Conservation (phyloP, 352 stramenopile species). For the Aphanomyces astaci region DNA sequence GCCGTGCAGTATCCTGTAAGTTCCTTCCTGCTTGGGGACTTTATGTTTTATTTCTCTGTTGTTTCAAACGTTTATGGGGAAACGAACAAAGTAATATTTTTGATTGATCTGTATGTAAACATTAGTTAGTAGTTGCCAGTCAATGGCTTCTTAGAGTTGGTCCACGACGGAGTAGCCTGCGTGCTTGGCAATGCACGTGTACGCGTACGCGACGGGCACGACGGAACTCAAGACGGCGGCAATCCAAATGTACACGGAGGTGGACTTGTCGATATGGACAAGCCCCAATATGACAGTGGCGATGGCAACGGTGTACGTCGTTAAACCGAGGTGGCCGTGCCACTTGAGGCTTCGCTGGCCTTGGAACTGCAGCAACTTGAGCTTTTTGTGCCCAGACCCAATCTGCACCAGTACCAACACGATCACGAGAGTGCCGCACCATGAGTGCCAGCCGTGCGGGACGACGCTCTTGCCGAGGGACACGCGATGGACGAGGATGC, state of each 20-base stretch:
- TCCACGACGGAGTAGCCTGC: slow-evolving; percentile 18
- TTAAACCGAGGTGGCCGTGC: slow-evolving; percentile 3
- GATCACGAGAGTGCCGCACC: slow-evolving; percentile 9
- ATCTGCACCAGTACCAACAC: slow-evolving; percentile 18
- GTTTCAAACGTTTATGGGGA: not conserved
- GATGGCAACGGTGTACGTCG: slow-evolving; percentile 17
- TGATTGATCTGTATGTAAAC: no score
- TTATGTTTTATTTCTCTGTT: no score
- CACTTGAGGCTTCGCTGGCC: slow-evolving; percentile 7
- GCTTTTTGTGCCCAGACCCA: slow-evolving; percentile 5
- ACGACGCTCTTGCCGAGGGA: slow-evolving; percentile 15
- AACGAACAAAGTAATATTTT: no score
- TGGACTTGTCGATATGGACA: slow-evolving; percentile 5
- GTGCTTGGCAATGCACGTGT: slow-evolving; percentile 2
- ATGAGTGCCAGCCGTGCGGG: slow-evolving; percentile 13
- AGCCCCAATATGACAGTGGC: slow-evolving; percentile 5
- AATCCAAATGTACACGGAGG: slow-evolving; percentile 12
- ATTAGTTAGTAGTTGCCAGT: no score
- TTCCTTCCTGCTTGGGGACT: no score
- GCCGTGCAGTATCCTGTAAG: no score
- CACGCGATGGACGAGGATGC: slow-evolving; percentile 13
- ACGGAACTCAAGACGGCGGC: slow-evolving; percentile 1
- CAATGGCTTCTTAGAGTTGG: not conserved
- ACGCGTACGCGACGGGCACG: slow-evolving; percentile 18
- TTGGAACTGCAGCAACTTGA: slow-evolving; percentile 14